Conservation (phyloP, 345 rosid species). For the Moricandia moricandioides region DNA sequence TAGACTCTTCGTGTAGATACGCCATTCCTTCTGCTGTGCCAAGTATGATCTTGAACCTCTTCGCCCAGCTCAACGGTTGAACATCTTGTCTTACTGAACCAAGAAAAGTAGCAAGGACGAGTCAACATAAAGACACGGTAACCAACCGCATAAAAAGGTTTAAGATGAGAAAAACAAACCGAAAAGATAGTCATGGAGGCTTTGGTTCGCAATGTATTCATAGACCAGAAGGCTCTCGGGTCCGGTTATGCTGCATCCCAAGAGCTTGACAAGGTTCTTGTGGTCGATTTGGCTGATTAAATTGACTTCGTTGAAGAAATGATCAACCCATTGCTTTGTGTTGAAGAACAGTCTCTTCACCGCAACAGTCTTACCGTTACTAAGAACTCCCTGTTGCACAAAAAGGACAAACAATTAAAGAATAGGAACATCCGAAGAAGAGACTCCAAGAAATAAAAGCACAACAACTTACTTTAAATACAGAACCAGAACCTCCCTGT, state of each 20-base stretch:
- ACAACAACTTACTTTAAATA: constrained; percentile 55
- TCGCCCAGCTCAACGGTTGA: constrained; percentile 52
- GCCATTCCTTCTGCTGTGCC: constrained; percentile 83
- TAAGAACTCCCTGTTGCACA: constrained; percentile 56
- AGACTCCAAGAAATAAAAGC: neutral
- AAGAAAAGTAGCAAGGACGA: neutral
- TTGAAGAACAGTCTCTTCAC: constrained; percentile 84
- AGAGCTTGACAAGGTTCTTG: constrained; percentile 73
- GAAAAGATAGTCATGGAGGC: constrained; percentile 63
- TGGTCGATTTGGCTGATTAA: constrained; percentile 72
- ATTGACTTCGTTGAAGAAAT: constrained; percentile 92
- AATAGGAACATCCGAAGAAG: neutral
- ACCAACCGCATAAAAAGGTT: neutral
- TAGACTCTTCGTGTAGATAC: constrained; percentile 76
- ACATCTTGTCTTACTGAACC: constrained; percentile 49
- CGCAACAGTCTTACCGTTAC: constrained; percentile 66
- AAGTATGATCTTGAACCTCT: constrained; percentile 53
- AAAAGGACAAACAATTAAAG: neutral
- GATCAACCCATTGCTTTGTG: constrained; percentile 93
- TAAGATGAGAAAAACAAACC: constrained; percentile 40
- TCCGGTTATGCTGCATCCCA: constrained; percentile 89
- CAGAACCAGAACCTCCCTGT: constrained; percentile 93
- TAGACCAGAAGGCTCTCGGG: constrained; percentile 90
- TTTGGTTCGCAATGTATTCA: constrained; percentile 74
- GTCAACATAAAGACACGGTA: neutral